Percentiles rank a stretch among this genome's conserved stretches.
Conservation (phyloP, 148 eudicot species). For the Tetragonia tetragonoides region DNA sequence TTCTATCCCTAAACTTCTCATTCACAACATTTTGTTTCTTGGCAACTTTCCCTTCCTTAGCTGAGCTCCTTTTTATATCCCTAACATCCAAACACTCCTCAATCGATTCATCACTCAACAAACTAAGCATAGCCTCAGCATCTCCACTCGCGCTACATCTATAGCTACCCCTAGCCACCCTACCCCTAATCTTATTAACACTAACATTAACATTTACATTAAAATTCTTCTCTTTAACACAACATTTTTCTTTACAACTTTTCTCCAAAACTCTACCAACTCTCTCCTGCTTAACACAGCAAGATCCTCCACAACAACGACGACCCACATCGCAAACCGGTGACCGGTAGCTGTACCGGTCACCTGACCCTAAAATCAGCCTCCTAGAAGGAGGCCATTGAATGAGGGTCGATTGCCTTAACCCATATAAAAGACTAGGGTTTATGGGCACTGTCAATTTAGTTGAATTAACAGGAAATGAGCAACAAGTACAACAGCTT, state of each 20-base stretch:
- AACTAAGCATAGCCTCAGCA: slow-evolving; percentile 70
- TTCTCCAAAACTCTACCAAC: slow-evolving; percentile 27
- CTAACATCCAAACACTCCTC: slow-evolving; percentile 43
- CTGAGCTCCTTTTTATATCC: slow-evolving; percentile 32
- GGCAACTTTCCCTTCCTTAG: slow-evolving; percentile 33
- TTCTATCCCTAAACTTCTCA: slow-evolving; percentile 22
- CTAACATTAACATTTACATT: slow-evolving; percentile 5
- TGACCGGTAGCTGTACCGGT: slow-evolving; percentile 24
- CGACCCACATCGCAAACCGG: slow-evolving; percentile 39
- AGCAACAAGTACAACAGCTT: slow-evolving; percentile 23
- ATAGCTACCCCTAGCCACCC: slow-evolving; percentile 26
- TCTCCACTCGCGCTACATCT: slow-evolving; percentile 43
- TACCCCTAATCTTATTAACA: slow-evolving; percentile 22
- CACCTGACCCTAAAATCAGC: slow-evolving; percentile 38
- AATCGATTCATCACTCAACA: slow-evolving; percentile 59
- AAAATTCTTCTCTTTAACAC: slow-evolving; percentile 23
- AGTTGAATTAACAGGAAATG: slow-evolving; percentile 23
- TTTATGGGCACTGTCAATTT: slow-evolving; percentile 36
- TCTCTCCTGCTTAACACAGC: slow-evolving; percentile 31
- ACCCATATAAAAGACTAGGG: slow-evolving; percentile 56
- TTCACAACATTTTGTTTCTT: slow-evolving; percentile 29
- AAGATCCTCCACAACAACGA: slow-evolving; percentile 30
- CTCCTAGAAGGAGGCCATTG: slow-evolving; percentile 58
- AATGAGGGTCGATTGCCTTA: slow-evolving; percentile 71
- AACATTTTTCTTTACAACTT: slow-evolving; percentile 30